Conservation (phyloP, 345 rosid genomes). For the Heritiera fomes region DNA sequence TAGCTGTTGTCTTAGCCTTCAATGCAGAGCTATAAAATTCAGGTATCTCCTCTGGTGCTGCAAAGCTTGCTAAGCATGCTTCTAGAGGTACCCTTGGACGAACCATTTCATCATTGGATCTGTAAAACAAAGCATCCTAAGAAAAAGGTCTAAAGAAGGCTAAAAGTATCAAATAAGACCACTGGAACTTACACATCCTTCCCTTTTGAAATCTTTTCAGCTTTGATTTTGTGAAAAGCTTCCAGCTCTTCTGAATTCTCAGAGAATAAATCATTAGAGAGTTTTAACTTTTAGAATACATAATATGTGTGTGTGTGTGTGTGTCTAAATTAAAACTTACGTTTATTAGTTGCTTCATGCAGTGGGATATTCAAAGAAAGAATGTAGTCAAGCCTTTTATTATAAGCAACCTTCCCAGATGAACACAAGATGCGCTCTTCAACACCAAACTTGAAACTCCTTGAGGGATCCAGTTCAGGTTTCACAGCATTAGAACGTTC, state of each 20-base stretch:
- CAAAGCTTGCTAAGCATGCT: conserved; percentile 82
- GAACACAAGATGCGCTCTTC: conserved; percentile 88
- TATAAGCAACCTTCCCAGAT: conserved; percentile 89
- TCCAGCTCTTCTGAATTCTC: conserved; percentile 67
- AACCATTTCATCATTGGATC: conserved; percentile 70
- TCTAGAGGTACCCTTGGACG: conserved; percentile 95
- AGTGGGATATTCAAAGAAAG: conserved; percentile 91
- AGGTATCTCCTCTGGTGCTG: conserved; percentile 75
- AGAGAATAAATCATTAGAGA: conserved; percentile 23
- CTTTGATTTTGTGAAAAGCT: conserved; percentile 63
- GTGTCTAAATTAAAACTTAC: conserved; percentile 32
- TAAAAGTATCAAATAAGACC: conserved; percentile 22
- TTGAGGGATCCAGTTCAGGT: conserved; percentile 73
- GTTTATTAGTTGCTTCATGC: conserved; percentile 83
- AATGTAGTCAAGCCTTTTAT: conserved; percentile 82
- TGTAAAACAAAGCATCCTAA: conserved; percentile 38
- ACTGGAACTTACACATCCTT: conserved; percentile 64
- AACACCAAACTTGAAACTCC: conserved; percentile 91
- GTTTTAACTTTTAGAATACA: neutral
- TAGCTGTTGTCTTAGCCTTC: conserved; percentile 79
- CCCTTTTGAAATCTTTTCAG: conserved; percentile 61
- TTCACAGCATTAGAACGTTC: conserved; percentile 66
- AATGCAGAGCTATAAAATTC: conserved; percentile 92
- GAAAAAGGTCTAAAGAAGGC: conserved; percentile 26
- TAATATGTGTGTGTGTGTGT: too few relatives aligned